Evolutionary conservation across 179 eudicot genomes (phyloP), one percentile per base, ranked within the genome.

Genomic region (Gypsophila paniculata): DNA sequence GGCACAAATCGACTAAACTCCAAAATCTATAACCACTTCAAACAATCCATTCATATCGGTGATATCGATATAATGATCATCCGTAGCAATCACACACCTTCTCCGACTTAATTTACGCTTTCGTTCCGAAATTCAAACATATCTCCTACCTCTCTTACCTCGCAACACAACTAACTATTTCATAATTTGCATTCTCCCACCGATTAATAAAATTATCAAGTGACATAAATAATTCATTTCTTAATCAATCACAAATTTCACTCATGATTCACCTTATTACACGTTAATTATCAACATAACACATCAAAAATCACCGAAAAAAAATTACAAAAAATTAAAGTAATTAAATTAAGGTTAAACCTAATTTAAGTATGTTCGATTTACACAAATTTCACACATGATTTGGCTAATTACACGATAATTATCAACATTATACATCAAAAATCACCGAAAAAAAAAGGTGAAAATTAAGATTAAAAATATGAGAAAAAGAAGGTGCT

Each of bases 401-500:
- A 29, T 29, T 1, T 1, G 4, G 2, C 34, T 29, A 29, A 29
- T 29, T 29, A 29, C 34, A 29, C 34, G 34, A 1, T 29, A 29
- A 29, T 29, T 29, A 29, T 29, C 34, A 29, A 29, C 34, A 29
- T 1, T 1, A 72, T 60, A 51, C 26, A 15, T 44, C 67, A 11
- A 63, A 62, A 54, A 7, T 10, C 21, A 14, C n/a, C n/a, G n/a
- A 18, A 26, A 1, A 49, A 7, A 2, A 4, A 58, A 12, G 12
- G 29, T 6, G 22, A 32, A 48, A 8, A 0, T 15, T 48, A 34
- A 51, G 6, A 13, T 1, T 25, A 12, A 5, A 39, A 11, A 62
- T 54, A 42, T 19, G 51, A 60, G 64, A 25, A 39, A 72, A n/a
- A 26, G 42, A 58, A 55, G 32, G 22, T 25, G 32, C 82, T 83